These are phyloP conservation scores for Penicillium frequentans DNA, from an alignment of 2,329 filamentous ascomycete species.

Conservation along the genomic window DNA sequence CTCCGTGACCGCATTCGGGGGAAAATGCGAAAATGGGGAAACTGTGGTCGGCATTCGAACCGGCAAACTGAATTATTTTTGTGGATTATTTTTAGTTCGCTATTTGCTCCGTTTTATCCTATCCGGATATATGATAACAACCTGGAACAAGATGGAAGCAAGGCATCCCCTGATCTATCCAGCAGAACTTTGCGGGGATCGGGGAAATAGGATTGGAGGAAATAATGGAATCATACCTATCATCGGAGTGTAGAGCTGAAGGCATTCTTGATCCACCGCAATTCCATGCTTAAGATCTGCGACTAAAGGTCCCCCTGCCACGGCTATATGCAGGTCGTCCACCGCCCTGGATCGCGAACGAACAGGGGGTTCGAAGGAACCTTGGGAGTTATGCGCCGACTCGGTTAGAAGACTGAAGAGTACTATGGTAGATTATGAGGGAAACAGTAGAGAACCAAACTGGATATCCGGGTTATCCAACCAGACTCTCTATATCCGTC, in stretches of 20 bases:
- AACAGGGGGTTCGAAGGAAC: conserved; percentile 3
- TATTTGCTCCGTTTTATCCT: not conserved
- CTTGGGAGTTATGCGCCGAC: not conserved
- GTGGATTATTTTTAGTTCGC: not conserved
- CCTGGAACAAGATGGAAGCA: not conserved
- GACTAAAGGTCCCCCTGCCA: conserved; percentile 16
- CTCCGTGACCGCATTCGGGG: not conserved
- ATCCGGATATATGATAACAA: not conserved
- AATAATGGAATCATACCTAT: not conserved
- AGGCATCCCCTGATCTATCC: not conserved
- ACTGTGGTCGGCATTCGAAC: not conserved
- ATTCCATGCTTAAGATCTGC: conserved; percentile 20
- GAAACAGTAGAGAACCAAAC: not conserved
- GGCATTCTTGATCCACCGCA: not conserved
- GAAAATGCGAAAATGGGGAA: not conserved
- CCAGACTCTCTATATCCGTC: conserved; percentile 3
- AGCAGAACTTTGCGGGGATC: not conserved
- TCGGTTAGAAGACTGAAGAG: not conserved
- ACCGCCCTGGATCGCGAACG: conserved; percentile 3
- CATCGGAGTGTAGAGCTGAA: not conserved
- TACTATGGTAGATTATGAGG: not conserved
- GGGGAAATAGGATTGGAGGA: not conserved
- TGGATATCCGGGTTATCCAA: conserved; percentile 2
- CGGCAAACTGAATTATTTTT: not conserved
- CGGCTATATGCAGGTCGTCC: conserved; percentile 17